phyloP scores from a whole-genome alignment of 1,139 yeast genomes.

The Debaryomyces sp. region DNA sequence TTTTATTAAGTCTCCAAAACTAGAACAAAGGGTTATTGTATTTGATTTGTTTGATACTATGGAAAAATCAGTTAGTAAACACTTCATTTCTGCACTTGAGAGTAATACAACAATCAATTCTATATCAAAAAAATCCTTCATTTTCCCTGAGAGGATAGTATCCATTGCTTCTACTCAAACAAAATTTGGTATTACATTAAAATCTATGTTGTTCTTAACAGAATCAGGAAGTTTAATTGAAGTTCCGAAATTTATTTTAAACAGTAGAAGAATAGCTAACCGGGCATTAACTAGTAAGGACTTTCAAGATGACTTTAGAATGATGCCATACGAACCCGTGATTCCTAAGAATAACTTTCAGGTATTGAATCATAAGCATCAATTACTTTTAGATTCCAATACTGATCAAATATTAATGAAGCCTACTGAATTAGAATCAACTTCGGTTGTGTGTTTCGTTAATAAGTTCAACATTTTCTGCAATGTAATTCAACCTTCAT shows the following conservation, averaged over 20 bases:
- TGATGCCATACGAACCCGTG: slow-evolving; percentile 68
- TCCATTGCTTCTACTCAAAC: slow-evolving; percentile 64
- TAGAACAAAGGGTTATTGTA: slow-evolving; percentile 64
- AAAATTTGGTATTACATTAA: slow-evolving; percentile 71
- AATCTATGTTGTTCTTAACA: slow-evolving; percentile 64
- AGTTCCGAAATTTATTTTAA: slow-evolving; percentile 67
- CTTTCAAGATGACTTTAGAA: slow-evolving; percentile 57
- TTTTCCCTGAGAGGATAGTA: slow-evolving; percentile 58
- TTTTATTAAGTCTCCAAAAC: slow-evolving; percentile 51
- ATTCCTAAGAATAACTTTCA: slow-evolving; percentile 51
- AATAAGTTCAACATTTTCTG: slow-evolving; percentile 73
- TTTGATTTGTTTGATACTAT: slow-evolving; percentile 76
- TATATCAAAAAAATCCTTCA: slow-evolving; percentile 56
- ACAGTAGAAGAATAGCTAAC: slow-evolving; percentile 62
- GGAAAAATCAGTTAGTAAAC: slow-evolving; percentile 30
- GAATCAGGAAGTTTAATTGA: slow-evolving; percentile 65
- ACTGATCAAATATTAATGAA: slow-evolving; percentile 43
- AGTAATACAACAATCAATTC: slow-evolving; percentile 25
- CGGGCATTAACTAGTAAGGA: slow-evolving; percentile 58
- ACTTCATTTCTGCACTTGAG: slow-evolving; percentile 35
- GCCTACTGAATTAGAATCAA: slow-evolving; percentile 80
- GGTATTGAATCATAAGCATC: slow-evolving; percentile 39
- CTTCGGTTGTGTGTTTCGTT: slow-evolving; percentile 67
- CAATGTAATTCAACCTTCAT: slow-evolving; percentile 77
- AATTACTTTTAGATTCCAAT: slow-evolving; percentile 38